Conservation (phyloP, 495 filamentous ascomycete genomes). For the Aspergillus coremiiformis region DNA sequence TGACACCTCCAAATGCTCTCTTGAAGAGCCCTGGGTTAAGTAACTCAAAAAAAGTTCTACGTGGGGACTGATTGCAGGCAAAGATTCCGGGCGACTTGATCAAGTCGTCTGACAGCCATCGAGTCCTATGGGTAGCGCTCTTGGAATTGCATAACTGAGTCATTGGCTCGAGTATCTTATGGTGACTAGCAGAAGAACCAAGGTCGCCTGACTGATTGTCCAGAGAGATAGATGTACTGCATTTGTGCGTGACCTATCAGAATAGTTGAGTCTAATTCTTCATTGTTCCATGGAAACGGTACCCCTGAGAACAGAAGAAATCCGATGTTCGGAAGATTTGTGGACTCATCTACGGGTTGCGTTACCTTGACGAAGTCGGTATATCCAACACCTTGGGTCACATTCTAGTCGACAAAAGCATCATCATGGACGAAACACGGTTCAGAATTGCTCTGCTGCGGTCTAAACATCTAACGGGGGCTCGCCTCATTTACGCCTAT, state of each 20-base stretch:
- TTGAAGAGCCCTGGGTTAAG: slow-evolving; percentile 4
- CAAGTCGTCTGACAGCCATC: background rate
- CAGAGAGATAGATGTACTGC: background rate
- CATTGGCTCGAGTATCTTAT: background rate
- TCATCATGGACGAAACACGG: too few relatives aligned
- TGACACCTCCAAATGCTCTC: slow-evolving; percentile 6
- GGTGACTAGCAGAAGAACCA: background rate
- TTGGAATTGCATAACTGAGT: background rate
- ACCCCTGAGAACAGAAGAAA: too few relatives aligned
- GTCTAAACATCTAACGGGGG: too few relatives aligned
- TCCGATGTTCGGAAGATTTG: too few relatives aligned
- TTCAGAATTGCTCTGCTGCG: too few relatives aligned
- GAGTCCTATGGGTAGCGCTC: background rate
- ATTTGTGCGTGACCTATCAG: background rate
- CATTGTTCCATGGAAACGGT: background rate
- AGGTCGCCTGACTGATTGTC: background rate
- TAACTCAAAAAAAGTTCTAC: background rate
- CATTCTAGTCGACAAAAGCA: too few relatives aligned
- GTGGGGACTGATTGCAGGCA: background rate
- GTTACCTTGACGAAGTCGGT: too few relatives aligned
- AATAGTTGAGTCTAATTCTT: background rate
- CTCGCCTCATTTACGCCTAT: background rate
- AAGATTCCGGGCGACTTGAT: background rate
- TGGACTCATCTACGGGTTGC: too few relatives aligned
- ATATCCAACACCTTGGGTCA: too few relatives aligned